Conservation (phyloP, 2,329 filamentous ascomycete genomes). For the Dactylellina haptotyla region DNA sequence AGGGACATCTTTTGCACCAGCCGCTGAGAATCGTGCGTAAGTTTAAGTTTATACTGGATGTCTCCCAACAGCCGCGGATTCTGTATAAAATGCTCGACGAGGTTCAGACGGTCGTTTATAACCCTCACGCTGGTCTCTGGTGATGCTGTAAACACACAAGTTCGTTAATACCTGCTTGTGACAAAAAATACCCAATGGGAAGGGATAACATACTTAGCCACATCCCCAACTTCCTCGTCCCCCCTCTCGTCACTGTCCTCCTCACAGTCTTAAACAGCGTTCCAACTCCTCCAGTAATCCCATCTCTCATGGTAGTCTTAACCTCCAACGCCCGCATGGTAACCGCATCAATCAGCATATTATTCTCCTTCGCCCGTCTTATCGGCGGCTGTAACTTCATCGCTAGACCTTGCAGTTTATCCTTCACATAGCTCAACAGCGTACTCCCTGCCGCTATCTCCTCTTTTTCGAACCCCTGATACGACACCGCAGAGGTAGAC, state of each 20-base stretch:
- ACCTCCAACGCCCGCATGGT: constrained; percentile 91
- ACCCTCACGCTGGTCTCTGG: constrained; percentile 86
- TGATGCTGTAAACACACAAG: constrained; percentile 65
- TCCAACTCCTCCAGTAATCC: constrained; percentile 72
- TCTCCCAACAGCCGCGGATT: constrained; percentile 75
- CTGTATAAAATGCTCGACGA: constrained; percentile 79
- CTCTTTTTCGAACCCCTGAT: constrained; percentile 70
- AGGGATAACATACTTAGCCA: constrained; percentile 70
- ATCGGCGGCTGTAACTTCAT: constrained; percentile 86
- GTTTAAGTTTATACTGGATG: constrained; percentile 73
- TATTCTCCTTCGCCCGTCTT: constrained; percentile 76
- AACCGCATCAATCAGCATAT: constrained; percentile 91
- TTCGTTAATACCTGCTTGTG: background rate
- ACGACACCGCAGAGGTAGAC: constrained; percentile 69
- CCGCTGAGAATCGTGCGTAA: constrained; percentile 85
- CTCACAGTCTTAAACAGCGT: constrained; percentile 90
- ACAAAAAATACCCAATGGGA: background rate
- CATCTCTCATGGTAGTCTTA: constrained; percentile 83
- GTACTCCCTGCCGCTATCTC: constrained; percentile 82
- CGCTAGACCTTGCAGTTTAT: constrained; percentile 78
- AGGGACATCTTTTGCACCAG: constrained; percentile 94
- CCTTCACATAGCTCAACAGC: constrained; percentile 84
- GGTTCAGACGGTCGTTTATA: constrained; percentile 81
- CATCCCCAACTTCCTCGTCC: constrained; percentile 81
- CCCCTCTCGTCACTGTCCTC: constrained; percentile 89